A percentile compares a stretch with the other conserved stretches of the same genome.
Conservation (phyloP, 495 filamentous ascomycete species). For the Thozetella sp. region DNA sequence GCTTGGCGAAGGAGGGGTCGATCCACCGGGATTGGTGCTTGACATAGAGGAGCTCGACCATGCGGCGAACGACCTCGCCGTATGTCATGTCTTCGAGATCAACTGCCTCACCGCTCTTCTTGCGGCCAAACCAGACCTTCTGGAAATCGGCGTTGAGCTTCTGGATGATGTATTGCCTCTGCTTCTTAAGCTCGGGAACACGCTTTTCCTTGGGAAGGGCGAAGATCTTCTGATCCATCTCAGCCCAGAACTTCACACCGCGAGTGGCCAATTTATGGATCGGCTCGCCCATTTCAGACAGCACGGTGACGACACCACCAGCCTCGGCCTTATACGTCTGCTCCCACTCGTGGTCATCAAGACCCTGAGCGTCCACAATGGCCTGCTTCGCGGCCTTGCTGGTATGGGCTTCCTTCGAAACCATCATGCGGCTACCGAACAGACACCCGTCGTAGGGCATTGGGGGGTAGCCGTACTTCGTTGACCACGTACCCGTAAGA, state of each 20-base stretch:
- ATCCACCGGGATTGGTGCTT: conserved; percentile 95
- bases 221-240: conserved; percentile 98
- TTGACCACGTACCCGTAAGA: conserved; percentile 85
- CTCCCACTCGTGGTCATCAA: conserved; percentile 91
- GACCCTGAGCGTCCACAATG: conserved; percentile 86
- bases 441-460: conserved; percentile 94
- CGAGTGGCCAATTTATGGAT: conserved; percentile 98
- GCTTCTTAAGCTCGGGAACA: conserved; percentile 87
- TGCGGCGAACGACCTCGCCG: conserved; percentile 83
- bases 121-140: conserved; percentile 97
- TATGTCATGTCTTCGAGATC: conserved; percentile 99
- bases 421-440: conserved; percentile 93
- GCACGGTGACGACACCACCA: conserved; percentile 94
- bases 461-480: conserved; percentile 80
- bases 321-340: conserved; percentile 92
- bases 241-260: conserved; percentile 93
- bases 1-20: conserved; percentile 74
- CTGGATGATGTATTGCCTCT: conserved; percentile 92
- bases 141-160: conserved; percentile 98
- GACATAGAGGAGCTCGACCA: conserved; percentile 96
- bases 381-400: conserved; percentile 93
- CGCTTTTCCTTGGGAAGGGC: conserved; percentile 93
- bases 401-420: conserved; percentile 91
- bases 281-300: conserved; percentile 98
- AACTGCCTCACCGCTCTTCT: conserved; percentile 78